Conservation (phyloP, 139 green algal genomes). For the Tetratostichococcus sp. region DNA sequence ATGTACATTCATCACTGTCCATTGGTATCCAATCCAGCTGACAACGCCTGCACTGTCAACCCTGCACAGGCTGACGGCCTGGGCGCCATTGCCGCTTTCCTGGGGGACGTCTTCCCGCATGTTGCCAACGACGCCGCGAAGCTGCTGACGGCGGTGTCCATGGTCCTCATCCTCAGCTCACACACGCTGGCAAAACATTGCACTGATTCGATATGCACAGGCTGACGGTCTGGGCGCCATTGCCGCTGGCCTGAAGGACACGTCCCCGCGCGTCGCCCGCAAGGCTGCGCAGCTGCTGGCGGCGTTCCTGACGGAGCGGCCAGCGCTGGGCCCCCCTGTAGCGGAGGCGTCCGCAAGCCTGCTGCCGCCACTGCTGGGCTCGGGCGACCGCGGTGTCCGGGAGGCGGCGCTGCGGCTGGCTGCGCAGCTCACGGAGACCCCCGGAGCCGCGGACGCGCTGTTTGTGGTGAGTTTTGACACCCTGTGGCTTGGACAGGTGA, state of each 20-base stretch:
- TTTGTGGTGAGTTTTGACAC: not conserved
- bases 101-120: not conserved
- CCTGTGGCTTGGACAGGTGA: no score
- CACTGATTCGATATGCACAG: no score
- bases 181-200: no score
- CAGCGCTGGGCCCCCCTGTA: slow-evolving; percentile 8
- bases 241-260: not conserved
- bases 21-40: no score
- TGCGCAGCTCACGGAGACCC: not conserved
- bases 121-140: no score
- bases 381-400: not conserved
- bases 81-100: not conserved
- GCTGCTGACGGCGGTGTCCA: no score
- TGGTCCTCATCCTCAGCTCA: no score
- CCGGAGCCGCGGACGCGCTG: not conserved
- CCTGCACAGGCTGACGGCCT: not conserved
- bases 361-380: not conserved
- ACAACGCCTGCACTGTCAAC: no score
- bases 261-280: slow-evolving; percentile 2
- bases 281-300: slow-evolving; percentile 34
- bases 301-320: slow-evolving; percentile 28
- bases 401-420: slow-evolving; percentile 10
- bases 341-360: no score
- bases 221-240: not conserved
- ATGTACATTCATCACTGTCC: no score